These are phyloP conservation scores for Lantana camara DNA, from an alignment of 257 asterid genomes.

Conservation along the genomic window DNA sequence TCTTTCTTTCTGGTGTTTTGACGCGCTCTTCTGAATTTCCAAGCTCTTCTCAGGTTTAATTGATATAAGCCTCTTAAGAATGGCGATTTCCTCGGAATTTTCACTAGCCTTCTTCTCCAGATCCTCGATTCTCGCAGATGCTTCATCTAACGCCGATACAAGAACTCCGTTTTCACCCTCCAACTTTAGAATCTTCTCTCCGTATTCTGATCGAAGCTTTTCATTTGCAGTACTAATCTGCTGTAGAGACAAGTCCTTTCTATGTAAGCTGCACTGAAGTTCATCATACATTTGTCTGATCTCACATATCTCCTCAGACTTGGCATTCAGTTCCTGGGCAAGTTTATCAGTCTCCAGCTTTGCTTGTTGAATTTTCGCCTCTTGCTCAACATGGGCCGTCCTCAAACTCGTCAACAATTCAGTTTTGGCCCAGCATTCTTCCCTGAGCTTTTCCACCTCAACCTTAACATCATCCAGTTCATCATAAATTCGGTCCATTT, in stretches of 20 bases:
- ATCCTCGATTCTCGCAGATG: constrained; percentile 42
- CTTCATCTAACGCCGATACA: constrained; percentile 36
- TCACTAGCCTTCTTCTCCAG: constrained; percentile 40
- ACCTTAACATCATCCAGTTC: constrained; percentile 35
- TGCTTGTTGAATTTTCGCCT: constrained; percentile 30
- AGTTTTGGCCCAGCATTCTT: constrained; percentile 33
- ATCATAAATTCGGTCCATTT: constrained; percentile 29
- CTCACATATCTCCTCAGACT: constrained; percentile 43
- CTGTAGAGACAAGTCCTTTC: constrained; percentile 41
- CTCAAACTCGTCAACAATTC: constrained; percentile 36
- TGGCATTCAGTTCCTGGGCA: constrained; percentile 37
- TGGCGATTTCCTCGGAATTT: constrained; percentile 44
- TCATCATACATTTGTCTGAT: constrained; percentile 38
- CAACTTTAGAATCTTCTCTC: constrained; percentile 29
- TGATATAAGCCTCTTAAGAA: constrained; percentile 41
- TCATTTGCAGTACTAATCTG: constrained; percentile 40
- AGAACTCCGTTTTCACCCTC: constrained; percentile 37
- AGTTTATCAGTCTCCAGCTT: constrained; percentile 39
- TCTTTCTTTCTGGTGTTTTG: constrained; percentile 35
- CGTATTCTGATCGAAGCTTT: constrained; percentile 36
- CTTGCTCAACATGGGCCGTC: constrained; percentile 39
- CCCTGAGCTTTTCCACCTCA: constrained; percentile 37
- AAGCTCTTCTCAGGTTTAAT: constrained; percentile 29
- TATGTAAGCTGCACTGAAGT: constrained; percentile 43
- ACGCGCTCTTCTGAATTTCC: constrained; percentile 32